Percentiles rank a stretch among this genome's conserved stretches.
These are phyloP conservation scores for Skeletonema potamos DNA, from an alignment of 108 stramenopile species.

Conservation along the genomic window DNA sequence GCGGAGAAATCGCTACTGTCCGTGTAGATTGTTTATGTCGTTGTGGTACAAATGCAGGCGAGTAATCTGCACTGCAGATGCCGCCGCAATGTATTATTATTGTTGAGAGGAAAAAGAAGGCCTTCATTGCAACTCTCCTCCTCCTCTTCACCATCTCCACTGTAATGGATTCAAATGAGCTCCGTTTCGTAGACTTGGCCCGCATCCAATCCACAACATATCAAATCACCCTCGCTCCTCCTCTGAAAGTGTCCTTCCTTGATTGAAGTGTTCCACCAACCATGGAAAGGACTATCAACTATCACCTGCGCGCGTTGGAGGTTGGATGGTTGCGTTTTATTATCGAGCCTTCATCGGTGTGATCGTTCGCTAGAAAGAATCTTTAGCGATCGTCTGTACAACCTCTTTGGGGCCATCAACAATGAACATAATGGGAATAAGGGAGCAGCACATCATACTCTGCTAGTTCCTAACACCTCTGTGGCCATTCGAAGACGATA, in stretches of 20 bases:
- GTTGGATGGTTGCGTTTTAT: too few species aligned
- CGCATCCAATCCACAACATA: too few species aligned
- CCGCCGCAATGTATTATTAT: not conserved
- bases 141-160: not conserved
- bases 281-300: too few species aligned
- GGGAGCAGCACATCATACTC: not conserved
- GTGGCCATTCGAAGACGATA: not conserved
- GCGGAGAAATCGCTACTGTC: not conserved
- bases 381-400: too few species aligned
- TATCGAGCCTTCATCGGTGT: too few species aligned
- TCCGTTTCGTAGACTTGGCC: too few species aligned
- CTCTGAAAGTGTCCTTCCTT: too few species aligned
- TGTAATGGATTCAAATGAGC: not conserved
- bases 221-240: not conserved
- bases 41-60: not conserved
- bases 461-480: not conserved
- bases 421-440: not conserved
- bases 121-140: not conserved
- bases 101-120: not conserved
- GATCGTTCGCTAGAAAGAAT: too few species aligned
- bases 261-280: too few species aligned
- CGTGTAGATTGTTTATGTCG: not conserved
- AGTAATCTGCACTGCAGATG: not conserved
- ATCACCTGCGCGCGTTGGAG: too few species aligned
- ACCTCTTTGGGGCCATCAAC: not conserved